phyloP scores from a whole-genome alignment of 2,329 filamentous ascomycete species.

The Aspergillus intermedius region DNA sequence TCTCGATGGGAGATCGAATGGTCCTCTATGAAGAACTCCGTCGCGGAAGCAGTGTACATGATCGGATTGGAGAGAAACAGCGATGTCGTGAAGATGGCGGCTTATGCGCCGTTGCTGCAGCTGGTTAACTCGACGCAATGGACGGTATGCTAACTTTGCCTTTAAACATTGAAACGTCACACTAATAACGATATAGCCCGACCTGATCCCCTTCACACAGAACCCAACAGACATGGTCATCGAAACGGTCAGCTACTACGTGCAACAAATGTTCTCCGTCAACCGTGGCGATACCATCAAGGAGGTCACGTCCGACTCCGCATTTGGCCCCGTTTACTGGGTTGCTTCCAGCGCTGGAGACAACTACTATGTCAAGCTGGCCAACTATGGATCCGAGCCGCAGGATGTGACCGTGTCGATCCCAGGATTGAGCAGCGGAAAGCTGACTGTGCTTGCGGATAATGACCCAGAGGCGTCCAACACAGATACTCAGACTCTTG shows the following conservation, averaged over 20 bases:
- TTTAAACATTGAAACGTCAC: no score
- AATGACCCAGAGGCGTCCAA: conserved; percentile 12
- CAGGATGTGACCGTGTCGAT: conserved; percentile 18
- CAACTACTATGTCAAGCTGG: conserved; percentile 17
- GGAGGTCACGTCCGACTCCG: conserved; percentile 13
- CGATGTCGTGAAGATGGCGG: conserved; percentile 23
- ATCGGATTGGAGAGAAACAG: conserved; percentile 41
- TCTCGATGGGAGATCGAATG: conserved; percentile 12
- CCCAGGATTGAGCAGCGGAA: conserved; percentile 7
- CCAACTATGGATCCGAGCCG: conserved; percentile 15
- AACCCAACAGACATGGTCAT: conserved; percentile 11
- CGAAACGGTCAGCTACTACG: conserved; percentile 22
- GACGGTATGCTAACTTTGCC: conserved; percentile 10
- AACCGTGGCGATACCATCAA: conserved; percentile 19
- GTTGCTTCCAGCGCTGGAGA: conserved; percentile 15
- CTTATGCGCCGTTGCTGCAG: conserved; percentile 25
- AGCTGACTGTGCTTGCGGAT: conserved; percentile 13
- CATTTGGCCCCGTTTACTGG: conserved; percentile 25
- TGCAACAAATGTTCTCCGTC: conserved; percentile 22
- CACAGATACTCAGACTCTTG: conserved; percentile 7
- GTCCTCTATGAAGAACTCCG: conserved; percentile 39
- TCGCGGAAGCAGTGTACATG: conserved; percentile 58
- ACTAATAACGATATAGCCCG: conserved; percentile 11
- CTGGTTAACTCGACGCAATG: conserved; percentile 24
- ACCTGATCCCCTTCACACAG: conserved; percentile 20